Evolutionary conservation across 2,329 filamentous ascomycete species (phyloP).

Genomic region (Tolypocladium ovalisporum): DNA sequence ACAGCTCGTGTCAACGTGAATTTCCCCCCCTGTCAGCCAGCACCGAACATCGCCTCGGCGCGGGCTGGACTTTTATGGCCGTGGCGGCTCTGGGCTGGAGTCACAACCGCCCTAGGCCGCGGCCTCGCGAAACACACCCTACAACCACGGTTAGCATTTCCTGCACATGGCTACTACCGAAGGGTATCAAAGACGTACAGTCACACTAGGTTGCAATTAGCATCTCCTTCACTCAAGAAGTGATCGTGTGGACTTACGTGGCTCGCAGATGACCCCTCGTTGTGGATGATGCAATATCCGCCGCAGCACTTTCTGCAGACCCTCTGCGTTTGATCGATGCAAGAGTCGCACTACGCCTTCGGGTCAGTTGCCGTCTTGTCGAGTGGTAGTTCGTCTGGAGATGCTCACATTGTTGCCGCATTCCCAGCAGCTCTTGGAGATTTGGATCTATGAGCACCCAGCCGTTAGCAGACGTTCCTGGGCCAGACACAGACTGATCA

Average conservation of each 20-base stretch:
- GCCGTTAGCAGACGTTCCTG: neutral
- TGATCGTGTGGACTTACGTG: constrained; percentile 27
- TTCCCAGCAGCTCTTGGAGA: constrained; percentile 70
- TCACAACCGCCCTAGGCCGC: constrained; percentile 18
- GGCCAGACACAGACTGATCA: neutral
- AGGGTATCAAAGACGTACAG: constrained; percentile 22
- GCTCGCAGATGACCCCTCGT: constrained; percentile 66
- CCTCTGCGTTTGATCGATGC: constrained; percentile 60
- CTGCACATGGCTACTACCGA: neutral
- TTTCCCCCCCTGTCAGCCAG: neutral
- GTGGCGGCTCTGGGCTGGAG: neutral
- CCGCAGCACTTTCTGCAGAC: constrained; percentile 63
- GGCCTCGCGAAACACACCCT: constrained; percentile 24
- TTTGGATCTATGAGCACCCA: constrained; percentile 32
- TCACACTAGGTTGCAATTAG: constrained; percentile 31
- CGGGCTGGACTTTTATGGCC: neutral
- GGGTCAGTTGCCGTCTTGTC: neutral
- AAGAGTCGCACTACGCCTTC: constrained; percentile 54
- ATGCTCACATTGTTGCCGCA: constrained; percentile 61
- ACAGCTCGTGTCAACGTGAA: neutral
- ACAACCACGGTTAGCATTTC: constrained; percentile 5
- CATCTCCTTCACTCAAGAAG: neutral
- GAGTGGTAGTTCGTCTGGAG: neutral
- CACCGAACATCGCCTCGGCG: neutral
- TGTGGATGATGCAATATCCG: constrained; percentile 75